phyloP scores from a whole-genome alignment of 257 asterid genomes.

The Ophiorrhiza pumila region DNA sequence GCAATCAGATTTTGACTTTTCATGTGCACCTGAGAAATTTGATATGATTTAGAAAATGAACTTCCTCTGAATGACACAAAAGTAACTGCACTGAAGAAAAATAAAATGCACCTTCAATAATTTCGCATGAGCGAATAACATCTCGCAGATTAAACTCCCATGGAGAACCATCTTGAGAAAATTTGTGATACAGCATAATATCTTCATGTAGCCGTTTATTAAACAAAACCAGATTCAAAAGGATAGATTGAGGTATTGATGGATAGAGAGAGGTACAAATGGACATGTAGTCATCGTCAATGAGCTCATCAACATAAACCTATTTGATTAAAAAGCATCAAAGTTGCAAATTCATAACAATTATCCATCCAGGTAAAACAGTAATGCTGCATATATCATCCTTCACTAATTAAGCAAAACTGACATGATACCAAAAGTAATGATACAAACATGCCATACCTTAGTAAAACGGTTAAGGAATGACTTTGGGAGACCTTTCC shows the following conservation, averaged over 20 bases:
- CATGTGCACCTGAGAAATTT: slow-evolving; percentile 54
- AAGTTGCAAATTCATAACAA: background rate
- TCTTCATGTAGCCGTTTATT: slow-evolving; percentile 77
- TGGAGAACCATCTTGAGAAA: slow-evolving; percentile 93
- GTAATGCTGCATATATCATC: background rate
- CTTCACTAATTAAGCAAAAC: background rate
- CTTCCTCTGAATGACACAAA: slow-evolving; percentile 7
- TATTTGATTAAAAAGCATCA: slow-evolving; percentile 25
- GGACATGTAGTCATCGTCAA: slow-evolving; percentile 74
- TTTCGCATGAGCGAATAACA: slow-evolving; percentile 87
- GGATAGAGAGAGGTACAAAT: slow-evolving; percentile 76
- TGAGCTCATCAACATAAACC: slow-evolving; percentile 94
- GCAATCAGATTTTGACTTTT: slow-evolving; percentile 50
- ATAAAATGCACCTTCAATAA: slow-evolving; percentile 55
- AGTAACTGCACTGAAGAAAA: background rate
- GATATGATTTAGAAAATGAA: slow-evolving; percentile 9
- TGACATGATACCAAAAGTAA: slow-evolving; percentile 10
- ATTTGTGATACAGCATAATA: slow-evolving; percentile 65
- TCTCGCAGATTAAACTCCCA: slow-evolving; percentile 99
- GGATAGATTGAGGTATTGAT: slow-evolving; percentile 48
- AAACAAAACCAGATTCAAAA: slow-evolving; percentile 56
- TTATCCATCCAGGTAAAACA: background rate
- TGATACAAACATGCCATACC: slow-evolving; percentile 40
- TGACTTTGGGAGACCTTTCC: slow-evolving; percentile 96
- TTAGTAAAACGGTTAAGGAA: slow-evolving; percentile 94